Conservation (phyloP, 305 asterid genomes). For the Plantago coronopus region DNA sequence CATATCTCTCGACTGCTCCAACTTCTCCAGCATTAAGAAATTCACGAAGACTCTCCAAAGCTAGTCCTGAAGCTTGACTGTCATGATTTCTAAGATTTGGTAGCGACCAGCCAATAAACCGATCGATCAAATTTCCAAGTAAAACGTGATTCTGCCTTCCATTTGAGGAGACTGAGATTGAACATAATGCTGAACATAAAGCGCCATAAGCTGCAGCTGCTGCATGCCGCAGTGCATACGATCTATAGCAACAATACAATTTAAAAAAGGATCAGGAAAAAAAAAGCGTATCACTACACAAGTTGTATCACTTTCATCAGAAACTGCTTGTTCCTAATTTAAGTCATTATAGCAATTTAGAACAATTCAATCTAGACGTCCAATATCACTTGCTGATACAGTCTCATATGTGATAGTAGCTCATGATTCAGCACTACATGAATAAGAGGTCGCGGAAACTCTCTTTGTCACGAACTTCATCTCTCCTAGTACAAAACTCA, state of each 20-base stretch:
- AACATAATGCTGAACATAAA: conserved; percentile 68
- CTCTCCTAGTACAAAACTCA: not conserved
- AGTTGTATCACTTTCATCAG: conserved; percentile 9
- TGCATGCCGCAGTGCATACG: conserved; percentile 77
- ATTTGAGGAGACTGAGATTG: conserved; percentile 57
- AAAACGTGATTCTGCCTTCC: conserved; percentile 86
- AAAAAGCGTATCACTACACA: conserved; percentile 12
- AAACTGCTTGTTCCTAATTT: not conserved
- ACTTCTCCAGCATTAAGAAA: conserved; percentile 87
- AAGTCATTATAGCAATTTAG: not conserved
- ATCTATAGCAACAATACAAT: conserved; percentile 47
- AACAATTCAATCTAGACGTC: not conserved
- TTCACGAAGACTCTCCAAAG: conserved; percentile 81
- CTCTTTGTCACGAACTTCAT: not conserved
- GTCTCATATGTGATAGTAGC: not conserved
- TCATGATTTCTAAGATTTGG: conserved; percentile 59
- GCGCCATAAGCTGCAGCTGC: conserved; percentile 95
- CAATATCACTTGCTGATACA: no score
- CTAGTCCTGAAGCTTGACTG: conserved; percentile 64
- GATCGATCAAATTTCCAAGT: conserved; percentile 67
- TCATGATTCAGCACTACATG: not conserved
- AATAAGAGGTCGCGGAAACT: not conserved
- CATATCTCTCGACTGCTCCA: conserved; percentile 87
- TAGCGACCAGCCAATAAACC: conserved; percentile 91
- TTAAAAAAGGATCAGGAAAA: conserved; percentile 15